phyloP scores from a whole-genome alignment of 192 early-diverging fungal genomes.

The Podila verticillata region DNA sequence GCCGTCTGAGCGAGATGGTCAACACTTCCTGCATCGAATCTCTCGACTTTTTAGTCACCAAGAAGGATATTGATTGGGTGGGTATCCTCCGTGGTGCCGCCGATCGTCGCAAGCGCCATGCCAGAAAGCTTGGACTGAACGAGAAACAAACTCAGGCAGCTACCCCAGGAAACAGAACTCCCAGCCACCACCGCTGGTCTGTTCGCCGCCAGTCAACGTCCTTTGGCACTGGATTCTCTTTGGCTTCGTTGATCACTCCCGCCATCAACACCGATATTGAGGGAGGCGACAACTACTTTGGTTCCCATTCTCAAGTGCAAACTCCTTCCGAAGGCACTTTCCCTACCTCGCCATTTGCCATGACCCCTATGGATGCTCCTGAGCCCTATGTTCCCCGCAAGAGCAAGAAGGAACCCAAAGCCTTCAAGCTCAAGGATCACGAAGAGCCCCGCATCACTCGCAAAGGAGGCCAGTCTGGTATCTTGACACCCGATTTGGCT shows the following conservation, averaged over 20 bases:
- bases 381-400: constrained; percentile 37
- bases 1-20: constrained; percentile 74
- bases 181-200: constrained; percentile 53
- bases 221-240: constrained; percentile 16
- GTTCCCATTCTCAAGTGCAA: constrained; percentile 19
- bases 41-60: constrained; percentile 80
- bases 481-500: constrained; percentile 16
- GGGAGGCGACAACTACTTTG: constrained; percentile 40
- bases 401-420: constrained; percentile 27
- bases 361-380: constrained; percentile 28
- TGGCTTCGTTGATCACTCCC: constrained; percentile 36
- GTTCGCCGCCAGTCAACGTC: constrained; percentile 30
- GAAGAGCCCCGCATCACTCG: constrained; percentile 42
- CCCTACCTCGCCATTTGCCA: constrained; percentile 22
- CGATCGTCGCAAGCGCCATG: constrained; percentile 31
- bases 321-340: constrained; percentile 27
- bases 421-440: constrained; percentile 61
- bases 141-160: constrained; percentile 57
- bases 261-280: constrained; percentile 36
- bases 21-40: constrained; percentile 79
- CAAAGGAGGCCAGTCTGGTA: constrained; percentile 8
- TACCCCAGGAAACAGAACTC: constrained; percentile 55
- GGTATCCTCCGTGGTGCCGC: constrained; percentile 51
- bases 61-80: constrained; percentile 60
- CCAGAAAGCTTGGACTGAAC: constrained; percentile 56